Evolutionary conservation across 225 moss, liverwort and hornwort genomes (phyloP).

Genomic region (Rhytidiadelphus loreus): DNA sequence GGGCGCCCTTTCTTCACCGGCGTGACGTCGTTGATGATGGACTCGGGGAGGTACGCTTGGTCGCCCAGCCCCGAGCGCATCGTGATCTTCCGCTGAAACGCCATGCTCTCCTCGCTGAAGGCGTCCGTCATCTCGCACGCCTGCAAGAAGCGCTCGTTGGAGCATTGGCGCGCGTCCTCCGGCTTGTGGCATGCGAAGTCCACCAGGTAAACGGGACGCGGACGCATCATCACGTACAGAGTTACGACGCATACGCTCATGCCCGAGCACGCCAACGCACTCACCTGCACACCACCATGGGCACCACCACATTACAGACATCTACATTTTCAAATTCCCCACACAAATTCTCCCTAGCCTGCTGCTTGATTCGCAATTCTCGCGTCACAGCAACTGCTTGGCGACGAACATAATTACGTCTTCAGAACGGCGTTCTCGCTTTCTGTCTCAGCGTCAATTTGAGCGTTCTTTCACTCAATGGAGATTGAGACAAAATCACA

Average conservation of each 20-base stretch:
- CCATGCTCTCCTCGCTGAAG: slow-evolving; percentile 28
- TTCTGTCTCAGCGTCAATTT: background rate
- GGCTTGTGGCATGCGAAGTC: slow-evolving; percentile 43
- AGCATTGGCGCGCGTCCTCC: slow-evolving; percentile 18
- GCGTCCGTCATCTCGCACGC: slow-evolving; percentile 14
- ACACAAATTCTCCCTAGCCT: background rate
- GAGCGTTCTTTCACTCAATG: background rate
- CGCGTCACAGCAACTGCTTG: background rate
- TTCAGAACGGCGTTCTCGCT: background rate
- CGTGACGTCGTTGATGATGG: slow-evolving; percentile 19
- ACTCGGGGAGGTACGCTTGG: slow-evolving; percentile 12
- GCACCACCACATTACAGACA: background rate
- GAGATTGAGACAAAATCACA: background rate
- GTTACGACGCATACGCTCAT: slow-evolving; percentile 23
- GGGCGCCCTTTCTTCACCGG: slow-evolving; percentile 10
- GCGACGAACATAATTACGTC: background rate
- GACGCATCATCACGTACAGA: slow-evolving; percentile 26
- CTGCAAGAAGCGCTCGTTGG: slow-evolving; percentile 23
- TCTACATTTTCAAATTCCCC: background rate
- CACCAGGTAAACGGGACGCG: slow-evolving; percentile 22
- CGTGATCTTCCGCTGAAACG: slow-evolving; percentile 22
- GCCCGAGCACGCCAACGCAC: slow-evolving; percentile 26
- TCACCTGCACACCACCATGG: slow-evolving; percentile 15
- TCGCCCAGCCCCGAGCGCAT: slow-evolving; percentile 31
- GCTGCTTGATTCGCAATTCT: background rate